Evolutionary conservation across 2,329 filamentous ascomycete species (phyloP), one percentile per base, ranked within the genome.

Genomic region (Sporothrix pseudoabietina): DNA sequence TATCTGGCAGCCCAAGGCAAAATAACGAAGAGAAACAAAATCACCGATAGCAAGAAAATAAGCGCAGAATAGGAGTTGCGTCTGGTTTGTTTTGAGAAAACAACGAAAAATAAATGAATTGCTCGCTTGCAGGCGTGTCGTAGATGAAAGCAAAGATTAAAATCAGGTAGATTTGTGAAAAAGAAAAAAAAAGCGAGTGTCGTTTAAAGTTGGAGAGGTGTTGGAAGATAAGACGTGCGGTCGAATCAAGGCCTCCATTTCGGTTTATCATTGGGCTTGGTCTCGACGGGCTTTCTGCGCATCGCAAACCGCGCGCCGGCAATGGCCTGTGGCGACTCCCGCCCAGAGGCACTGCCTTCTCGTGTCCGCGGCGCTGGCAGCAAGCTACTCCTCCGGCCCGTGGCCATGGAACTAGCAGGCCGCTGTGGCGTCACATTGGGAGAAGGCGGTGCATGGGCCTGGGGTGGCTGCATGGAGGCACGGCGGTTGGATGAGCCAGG

Each of bases 371-470:
- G 82, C 72, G 86, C 82, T 22, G 88, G 65, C 30, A 90, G 80
- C 73, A 90, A 77, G 77, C 88, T 89, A 4, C 80, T 83, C 41
- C 88, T 85, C 74, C 88, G 82, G 73, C 81, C 83, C 26, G 82
- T 80, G 7, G 87, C 85, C 61, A 90, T 77, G 3, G 89, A 90
- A 78, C 87, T 90, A 59, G 85, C 86, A 12, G 89, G 85, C 41
- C 89, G 84, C 55, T 78, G 80, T 77, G 77, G 79, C 32, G 75
- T 30, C 22, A 47, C 52, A 30, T 47, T 75, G 77, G 77, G 78
- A 72, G 74, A 78, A 16, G 79, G 78, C 10, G 39, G 14, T 3
- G 55, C 47, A 54, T 16, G 76, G 75, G 74, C 81, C 78, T 74
- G 83, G 19, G 83, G 81, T 2, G 87, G 85, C 72, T 89, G 87